These are phyloP conservation scores for Agaricales sp. DNA, from an alignment of 1,284 basidiomycete species.

Conservation along the genomic window DNA sequence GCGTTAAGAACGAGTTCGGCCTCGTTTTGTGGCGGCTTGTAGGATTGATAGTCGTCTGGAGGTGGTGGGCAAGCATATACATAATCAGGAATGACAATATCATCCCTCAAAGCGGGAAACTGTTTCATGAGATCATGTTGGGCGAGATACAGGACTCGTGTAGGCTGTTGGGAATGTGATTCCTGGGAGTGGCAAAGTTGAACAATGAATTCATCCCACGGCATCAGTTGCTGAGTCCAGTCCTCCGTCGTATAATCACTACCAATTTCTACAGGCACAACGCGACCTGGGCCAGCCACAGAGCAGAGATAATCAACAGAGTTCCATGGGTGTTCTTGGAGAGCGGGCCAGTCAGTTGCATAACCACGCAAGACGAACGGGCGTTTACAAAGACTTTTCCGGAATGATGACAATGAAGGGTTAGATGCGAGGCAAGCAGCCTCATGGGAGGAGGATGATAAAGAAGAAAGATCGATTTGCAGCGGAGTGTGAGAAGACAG, in stretches of 20 bases:
- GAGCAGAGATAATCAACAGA: constrained; percentile 56
- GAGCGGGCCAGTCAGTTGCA: constrained; percentile 60
- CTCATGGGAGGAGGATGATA: constrained; percentile 16
- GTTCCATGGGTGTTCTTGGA: constrained; percentile 60
- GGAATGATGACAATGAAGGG: constrained; percentile 51
- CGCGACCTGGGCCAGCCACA: constrained; percentile 64
- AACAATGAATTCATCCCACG: constrained; percentile 68
- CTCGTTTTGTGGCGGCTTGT: constrained; percentile 56
- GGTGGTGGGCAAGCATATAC: constrained; percentile 61
- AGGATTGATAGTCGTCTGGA: constrained; percentile 35
- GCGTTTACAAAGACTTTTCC: constrained; percentile 22
- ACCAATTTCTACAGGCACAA: constrained; percentile 90
- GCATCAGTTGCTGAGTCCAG: constrained; percentile 79
- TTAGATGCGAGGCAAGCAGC: constrained; percentile 28
- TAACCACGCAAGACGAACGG: constrained; percentile 73
- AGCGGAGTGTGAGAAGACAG: neutral
- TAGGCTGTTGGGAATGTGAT: constrained; percentile 11
- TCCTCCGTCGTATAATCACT: constrained; percentile 69
- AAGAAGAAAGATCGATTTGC: neutral
- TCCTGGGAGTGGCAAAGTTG: constrained; percentile 37
- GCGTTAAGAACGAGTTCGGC: constrained; percentile 71
- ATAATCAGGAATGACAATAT: constrained; percentile 81
- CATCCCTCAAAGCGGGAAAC: constrained; percentile 68
- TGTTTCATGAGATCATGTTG: constrained; percentile 84
- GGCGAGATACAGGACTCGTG: constrained; percentile 74